phyloP scores from a whole-genome alignment of 495 filamentous ascomycete genomes.

The Lepraria neglecta region DNA sequence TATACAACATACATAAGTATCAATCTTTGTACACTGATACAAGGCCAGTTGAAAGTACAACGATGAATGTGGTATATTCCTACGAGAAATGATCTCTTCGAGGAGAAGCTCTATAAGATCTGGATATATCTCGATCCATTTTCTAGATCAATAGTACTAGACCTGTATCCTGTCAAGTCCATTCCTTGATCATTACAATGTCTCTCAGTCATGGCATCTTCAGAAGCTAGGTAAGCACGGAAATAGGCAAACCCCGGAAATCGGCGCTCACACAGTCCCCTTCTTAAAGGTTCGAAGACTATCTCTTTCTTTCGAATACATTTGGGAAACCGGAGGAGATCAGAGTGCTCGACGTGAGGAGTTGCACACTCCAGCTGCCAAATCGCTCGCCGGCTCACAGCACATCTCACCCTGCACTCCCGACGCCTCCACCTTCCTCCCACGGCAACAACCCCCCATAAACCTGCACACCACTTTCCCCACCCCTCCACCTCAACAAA shows the following conservation, averaged over 20 bases:
- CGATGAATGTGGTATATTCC: not conserved
- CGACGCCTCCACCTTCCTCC: constrained; percentile 23
- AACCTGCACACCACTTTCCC: constrained; percentile 32
- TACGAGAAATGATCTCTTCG: too few species aligned
- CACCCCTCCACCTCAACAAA: constrained; percentile 40
- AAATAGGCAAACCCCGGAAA: too few species aligned
- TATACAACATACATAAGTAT: not conserved
- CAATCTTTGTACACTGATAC: not conserved
- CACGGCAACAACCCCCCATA: constrained; percentile 41
- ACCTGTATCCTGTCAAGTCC: too few species aligned
- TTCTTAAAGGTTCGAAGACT: too few species aligned
- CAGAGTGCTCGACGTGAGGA: too few species aligned
- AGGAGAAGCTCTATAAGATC: not conserved
- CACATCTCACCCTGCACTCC: not conserved
- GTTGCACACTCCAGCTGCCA: not conserved
- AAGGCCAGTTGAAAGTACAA: not conserved
- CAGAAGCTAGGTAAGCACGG: too few species aligned
- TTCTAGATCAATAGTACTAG: not conserved
- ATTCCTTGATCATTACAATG: too few species aligned
- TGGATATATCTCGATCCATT: not conserved
- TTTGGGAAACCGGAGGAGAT: too few species aligned
- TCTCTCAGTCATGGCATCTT: too few species aligned
- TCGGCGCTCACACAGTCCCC: too few species aligned
- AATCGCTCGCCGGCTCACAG: not conserved
- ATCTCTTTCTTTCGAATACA: too few species aligned